phyloP scores from a whole-genome alignment of 2,329 filamentous ascomycete species.

The Pseudogymnoascus sp. region DNA sequence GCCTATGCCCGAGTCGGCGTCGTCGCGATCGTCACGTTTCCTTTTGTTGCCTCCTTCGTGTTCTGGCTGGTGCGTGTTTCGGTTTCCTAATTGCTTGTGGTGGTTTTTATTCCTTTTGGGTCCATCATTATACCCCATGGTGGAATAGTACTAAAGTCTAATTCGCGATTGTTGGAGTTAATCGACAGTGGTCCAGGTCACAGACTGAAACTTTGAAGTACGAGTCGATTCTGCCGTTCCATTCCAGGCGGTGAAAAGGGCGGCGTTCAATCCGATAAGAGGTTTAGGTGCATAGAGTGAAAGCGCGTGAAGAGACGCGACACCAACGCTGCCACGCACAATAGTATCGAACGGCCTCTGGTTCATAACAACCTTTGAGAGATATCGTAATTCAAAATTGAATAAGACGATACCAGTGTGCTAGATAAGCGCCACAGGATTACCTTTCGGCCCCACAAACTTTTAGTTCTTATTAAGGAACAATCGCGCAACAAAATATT shows the following conservation, averaged over 20 bases:
- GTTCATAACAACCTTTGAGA: background rate
- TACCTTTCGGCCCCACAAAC: background rate
- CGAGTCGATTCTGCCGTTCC: background rate
- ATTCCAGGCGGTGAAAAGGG: background rate
- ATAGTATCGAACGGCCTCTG: background rate
- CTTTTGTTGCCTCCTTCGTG: conserved; percentile 17
- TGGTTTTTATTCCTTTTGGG: conserved; percentile 10
- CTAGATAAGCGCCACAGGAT: background rate
- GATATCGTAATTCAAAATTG: background rate
- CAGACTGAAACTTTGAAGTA: conserved; percentile 3
- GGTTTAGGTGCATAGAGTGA: background rate
- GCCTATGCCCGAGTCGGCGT: conserved; percentile 1
- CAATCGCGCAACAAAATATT: background rate
- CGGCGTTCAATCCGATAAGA: background rate
- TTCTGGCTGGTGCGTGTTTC: background rate
- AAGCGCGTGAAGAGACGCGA: background rate
- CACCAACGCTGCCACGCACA: background rate
- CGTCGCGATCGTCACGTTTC: conserved; percentile 27
- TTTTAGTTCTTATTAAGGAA: background rate
- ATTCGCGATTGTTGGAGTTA: background rate
- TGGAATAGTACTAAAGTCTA: background rate
- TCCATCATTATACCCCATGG: background rate
- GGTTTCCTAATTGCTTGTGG: background rate
- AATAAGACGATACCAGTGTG: background rate
- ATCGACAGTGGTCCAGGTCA: background rate